Evolutionary conservation across 176 grass and related monocot species (phyloP), one percentile per base, ranked within the genome.

Genomic region (Zea luxurians): DNA sequence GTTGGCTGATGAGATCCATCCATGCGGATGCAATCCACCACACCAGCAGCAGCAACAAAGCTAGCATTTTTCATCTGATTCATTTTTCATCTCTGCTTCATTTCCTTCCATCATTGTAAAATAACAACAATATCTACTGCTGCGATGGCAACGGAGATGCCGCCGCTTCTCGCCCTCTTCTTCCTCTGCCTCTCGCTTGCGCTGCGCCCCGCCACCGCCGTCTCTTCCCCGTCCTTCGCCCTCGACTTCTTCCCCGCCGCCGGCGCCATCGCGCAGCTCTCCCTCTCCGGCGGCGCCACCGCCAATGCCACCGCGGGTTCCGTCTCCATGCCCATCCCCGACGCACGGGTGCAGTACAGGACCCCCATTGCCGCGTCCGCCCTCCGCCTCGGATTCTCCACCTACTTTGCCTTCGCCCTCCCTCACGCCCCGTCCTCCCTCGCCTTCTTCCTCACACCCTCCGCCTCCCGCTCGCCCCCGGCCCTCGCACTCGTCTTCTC

Each of bases 361-460:
- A 85, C 70, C 7, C 85, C 87, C 64, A 65, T 93, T 71, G 66
- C 20, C 27, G 15, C 74, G 6, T 58, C 71, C 36, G 37, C 59
- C 2, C 60, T 13, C 69, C 13, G 20, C 13, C 35, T 59, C 10
- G 75, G 79, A 66, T 97, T 97, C 85, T 94, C 91, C 52, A 88
- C 91, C 66, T 92, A 81, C 89, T 94, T 94, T 83, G 80, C 89
- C 78, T 97, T 97, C 84, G 89, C 87, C 21, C n/a, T 89, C 77
- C 79, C 76, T 52, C 38, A 4, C 6, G 18, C 74, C 8, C 18
- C 85, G 6, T 7, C 61, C 7, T 87, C 76, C 66, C 64, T 93
- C 68, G 70, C 84, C 13, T 94, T 94, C 82, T 92, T 88, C 85
- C 76, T 92, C 62, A 64, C 71, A 8, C 80, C 79, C 75, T 59